Evolutionary conservation across 257 asterid genomes (phyloP).

Genomic region (Eucommia ulmoides): DNA sequence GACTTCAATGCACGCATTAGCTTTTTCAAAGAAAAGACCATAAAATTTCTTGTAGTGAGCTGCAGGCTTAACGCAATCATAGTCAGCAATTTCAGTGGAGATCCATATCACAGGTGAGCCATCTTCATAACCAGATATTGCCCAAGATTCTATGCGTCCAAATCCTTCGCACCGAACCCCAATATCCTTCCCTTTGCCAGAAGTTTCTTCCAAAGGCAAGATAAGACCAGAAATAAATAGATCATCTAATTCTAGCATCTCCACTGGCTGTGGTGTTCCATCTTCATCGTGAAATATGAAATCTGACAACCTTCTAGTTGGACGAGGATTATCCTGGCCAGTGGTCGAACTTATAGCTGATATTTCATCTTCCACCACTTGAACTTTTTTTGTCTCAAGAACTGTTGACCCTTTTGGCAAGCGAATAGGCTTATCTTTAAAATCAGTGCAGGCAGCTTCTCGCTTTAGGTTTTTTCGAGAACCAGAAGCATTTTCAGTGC

Average conservation of each 20-base stretch:
- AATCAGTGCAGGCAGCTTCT: constrained; percentile 70
- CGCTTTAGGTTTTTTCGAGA: constrained; percentile 73
- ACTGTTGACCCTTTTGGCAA: constrained; percentile 33
- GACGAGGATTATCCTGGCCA: constrained; percentile 52
- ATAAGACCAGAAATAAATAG: constrained; percentile 59
- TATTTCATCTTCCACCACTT: constrained; percentile 51
- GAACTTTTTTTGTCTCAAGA: constrained; percentile 45
- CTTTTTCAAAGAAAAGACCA: constrained; percentile 76
- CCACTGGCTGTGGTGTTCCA: constrained; percentile 69
- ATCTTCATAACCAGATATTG: constrained; percentile 92
- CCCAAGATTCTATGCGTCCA: constrained; percentile 94
- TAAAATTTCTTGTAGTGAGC: constrained; percentile 62
- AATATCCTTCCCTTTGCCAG: constrained; percentile 42
- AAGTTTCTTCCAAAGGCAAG: constrained; percentile 57
- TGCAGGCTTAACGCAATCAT: constrained; percentile 76
- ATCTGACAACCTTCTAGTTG: constrained; percentile 66
- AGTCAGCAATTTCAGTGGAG: constrained; percentile 71
- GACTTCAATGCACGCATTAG: constrained; percentile 66
- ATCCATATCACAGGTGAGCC: constrained; percentile 84
- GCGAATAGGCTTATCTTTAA: constrained; percentile 52
- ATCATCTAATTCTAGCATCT: constrained; percentile 75
- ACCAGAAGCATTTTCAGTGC: constrained; percentile 20
- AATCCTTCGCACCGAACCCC: constrained; percentile 75
- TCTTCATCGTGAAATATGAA: constrained; percentile 53
- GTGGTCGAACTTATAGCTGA: constrained; percentile 67